A percentile compares a stretch with the other conserved stretches of the same genome.
Evolutionary conservation across 495 filamentous ascomycete genomes (phyloP).

Genomic region (Aspergillus saccharolyticus): DNA sequence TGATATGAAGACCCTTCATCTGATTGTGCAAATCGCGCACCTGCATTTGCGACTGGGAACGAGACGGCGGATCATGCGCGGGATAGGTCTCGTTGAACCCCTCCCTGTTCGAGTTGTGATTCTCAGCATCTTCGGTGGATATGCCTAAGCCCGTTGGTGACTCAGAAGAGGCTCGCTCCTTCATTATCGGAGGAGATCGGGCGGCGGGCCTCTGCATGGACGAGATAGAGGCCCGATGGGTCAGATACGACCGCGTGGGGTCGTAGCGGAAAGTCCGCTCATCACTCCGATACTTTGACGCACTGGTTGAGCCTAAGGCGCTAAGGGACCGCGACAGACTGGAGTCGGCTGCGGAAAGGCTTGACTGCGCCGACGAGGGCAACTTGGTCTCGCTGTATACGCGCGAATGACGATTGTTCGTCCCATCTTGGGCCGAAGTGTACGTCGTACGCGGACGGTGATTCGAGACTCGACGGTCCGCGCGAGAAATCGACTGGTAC

Average conservation of each 20-base stretch:
- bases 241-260: conserved; percentile 35
- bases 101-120: conserved; percentile 25
- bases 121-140: conserved; percentile 20
- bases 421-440: conserved; percentile 30
- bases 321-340: conserved; percentile 38
- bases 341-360: conserved; percentile 21
- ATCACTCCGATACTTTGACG: conserved; percentile 30
- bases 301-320: conserved; percentile 39
- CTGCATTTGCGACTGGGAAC: conserved; percentile 53
- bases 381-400: conserved; percentile 56
- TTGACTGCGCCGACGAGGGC: conserved; percentile 33
- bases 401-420: conserved; percentile 47
- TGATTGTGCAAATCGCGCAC: conserved; percentile 84
- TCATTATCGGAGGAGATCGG: conserved; percentile 9
- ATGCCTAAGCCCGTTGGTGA: conserved; percentile 31
- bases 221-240: conserved; percentile 34
- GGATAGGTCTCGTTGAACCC: conserved; percentile 36
- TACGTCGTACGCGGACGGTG: conserved; percentile 38
- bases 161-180: conserved; percentile 20
- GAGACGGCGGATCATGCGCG: conserved; percentile 33
- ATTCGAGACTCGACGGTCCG: conserved; percentile 33
- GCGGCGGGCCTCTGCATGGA: conserved; percentile 21
- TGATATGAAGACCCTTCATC: conserved; percentile 89
- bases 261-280: conserved; percentile 41
- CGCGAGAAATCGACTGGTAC: conserved; percentile 40